Base-by-base conservation (phyloP, 2,329 filamentous ascomycete genomes). In the Beauveria pseudobassiana region DNA sequence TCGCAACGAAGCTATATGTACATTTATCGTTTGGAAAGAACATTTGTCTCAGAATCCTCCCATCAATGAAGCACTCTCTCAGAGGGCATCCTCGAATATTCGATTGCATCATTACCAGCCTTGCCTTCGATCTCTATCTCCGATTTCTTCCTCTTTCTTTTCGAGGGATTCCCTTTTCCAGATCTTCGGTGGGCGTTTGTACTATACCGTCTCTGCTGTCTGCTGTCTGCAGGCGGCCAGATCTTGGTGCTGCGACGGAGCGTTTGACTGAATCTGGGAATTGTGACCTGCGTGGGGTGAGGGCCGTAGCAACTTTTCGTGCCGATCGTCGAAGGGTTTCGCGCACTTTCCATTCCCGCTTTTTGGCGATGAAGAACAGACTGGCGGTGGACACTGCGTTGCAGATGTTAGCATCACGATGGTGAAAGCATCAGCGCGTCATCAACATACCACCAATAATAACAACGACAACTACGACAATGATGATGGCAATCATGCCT, bases 281-380 rank as follows among this genome's bases (percentile, higher is more conserved):
- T 66, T 86, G 83, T 61, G 79, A 74, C 62, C 84, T 78, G 53
- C 84, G 77, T 6, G 85, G 85, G n/a, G 85, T 87, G 61, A 88
- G 77, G 5, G 80, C 85, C 4, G 79, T 82, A 49, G 82, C 83
- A 30, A 88, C 83, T 69, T 79, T 85, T 64, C 79, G 80, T 38
- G 85, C 85, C 1, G 89, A 92, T 65, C 83, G 84, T 61, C 87
- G 83, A 62, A 96, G 79, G 34, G 81, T 88, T 70, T 90, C 85
- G 63, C 87, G 84, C 66, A 95, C 79, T 66, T 87, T 89, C 91
- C 91, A 95, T 73, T 93, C 89, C 52, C 87, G 85, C 77, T 91
- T 92, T 80, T 95, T 95, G 61, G 91, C 89, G 43, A 93, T 72
- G 73, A 87, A 91, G 77, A 89, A 96, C 30, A 95, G 83, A 2